phyloP scores from a whole-genome alignment of 192 early-diverging fungal genomes.

The Pilaira anomala region DNA sequence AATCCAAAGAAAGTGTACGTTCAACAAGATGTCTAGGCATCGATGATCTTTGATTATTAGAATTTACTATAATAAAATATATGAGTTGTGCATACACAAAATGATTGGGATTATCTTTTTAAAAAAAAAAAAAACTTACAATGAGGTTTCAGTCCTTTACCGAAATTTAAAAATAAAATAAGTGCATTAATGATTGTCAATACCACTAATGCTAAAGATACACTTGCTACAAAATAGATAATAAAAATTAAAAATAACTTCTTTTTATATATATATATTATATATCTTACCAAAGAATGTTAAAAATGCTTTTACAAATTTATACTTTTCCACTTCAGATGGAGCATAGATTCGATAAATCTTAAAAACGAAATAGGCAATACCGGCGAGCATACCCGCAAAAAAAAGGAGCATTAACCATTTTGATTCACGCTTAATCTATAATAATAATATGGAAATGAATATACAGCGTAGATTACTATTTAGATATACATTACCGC shows the following conservation, averaged over 20 bases:
- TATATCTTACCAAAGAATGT: slow-evolving; percentile 66
- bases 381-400: slow-evolving; percentile 53
- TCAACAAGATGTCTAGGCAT: slow-evolving; percentile 8
- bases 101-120: too few relatives aligned
- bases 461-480: neutral
- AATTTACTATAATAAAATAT: slow-evolving; percentile 9
- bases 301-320: slow-evolving; percentile 53
- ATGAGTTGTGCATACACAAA: neutral
- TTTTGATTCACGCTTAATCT: slow-evolving; percentile 63
- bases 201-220: slow-evolving; percentile 45
- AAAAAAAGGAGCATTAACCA: slow-evolving; percentile 59
- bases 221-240: slow-evolving; percentile 25
- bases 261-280: neutral
- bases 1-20: slow-evolving; percentile 8
- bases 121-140: too few relatives aligned
- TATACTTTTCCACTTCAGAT: slow-evolving; percentile 41
- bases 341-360: slow-evolving; percentile 57
- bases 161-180: slow-evolving; percentile 61
- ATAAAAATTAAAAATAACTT: too few relatives aligned
- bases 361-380: slow-evolving; percentile 69
- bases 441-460: neutral
- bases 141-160: slow-evolving; percentile 60
- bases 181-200: slow-evolving; percentile 55
- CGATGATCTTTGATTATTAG: slow-evolving; percentile 2
- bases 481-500: slow-evolving; percentile 39